Evolutionary conservation across 2,329 filamentous ascomycete species (phyloP), one percentile per base, ranked within the genome.

Genomic region (Tricladium varicosporioides): DNA sequence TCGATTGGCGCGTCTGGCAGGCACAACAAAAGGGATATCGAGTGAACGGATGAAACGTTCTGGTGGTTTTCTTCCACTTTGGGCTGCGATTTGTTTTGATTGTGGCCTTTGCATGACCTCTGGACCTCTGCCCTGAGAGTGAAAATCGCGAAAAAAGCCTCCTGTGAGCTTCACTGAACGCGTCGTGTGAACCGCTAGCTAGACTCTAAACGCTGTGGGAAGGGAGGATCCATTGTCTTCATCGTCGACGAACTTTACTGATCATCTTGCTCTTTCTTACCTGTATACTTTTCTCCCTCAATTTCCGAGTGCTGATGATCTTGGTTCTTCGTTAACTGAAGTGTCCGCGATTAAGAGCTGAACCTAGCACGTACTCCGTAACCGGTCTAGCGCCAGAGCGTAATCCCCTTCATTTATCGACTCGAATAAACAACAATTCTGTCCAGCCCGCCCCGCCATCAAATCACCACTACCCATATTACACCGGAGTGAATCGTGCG

Each of bases 61-160:
- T 27, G 22, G 22, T 27, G 22, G 22, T 27, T 54, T 61, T 57
- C 63, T 62, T 33, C 64, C 53, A 40, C n/a, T 62, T 67, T 56
- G 43, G 62, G 66, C 43, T 60, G 66, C 43, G 43, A 56, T 69
- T 69, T 51, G 67, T 69, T 69, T 64, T 65, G 65, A 62, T 67
- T 3, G 19, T 58, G 58, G 60, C 56, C 60, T 27, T 27, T 27
- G 22, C 22, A 27, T 27, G 22, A 27, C 55, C 56, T 60, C 58
- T 57, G 44, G 48, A 53, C 43, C 50, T 31, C 44, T 50, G 51
- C 51, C 53, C 57, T 49, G 49, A 60, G 49, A 48, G 45, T 33
- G 43, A 55, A 48, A 62, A 60, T 65, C 65, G 65, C 63, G 64
- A 63, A 27, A 27, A 27, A 3, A 62, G 44, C 57, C 43, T 9